Conservation (phyloP, 805 yeast genomes). For the Cyberlindnera euphorbiiphila region DNA sequence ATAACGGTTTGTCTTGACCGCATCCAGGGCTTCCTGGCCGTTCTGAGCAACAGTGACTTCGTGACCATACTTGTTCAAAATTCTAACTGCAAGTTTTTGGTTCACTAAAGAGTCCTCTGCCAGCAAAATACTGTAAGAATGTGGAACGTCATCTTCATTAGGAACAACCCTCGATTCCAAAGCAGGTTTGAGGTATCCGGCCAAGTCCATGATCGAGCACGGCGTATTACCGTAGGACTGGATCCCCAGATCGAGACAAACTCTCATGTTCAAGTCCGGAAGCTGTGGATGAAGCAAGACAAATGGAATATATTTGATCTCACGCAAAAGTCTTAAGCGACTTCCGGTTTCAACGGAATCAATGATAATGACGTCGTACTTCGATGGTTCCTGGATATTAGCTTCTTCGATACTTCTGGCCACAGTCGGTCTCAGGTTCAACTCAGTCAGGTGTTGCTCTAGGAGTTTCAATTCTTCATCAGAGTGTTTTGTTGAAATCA, state of each 20-base stretch:
- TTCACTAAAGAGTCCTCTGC: conserved; percentile 89
- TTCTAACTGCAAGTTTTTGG: conserved; percentile 82
- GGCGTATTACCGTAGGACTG: conserved; percentile 88
- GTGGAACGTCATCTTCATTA: conserved; percentile 72
- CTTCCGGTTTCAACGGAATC: conserved; percentile 77
- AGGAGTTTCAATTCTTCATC: conserved; percentile 46
- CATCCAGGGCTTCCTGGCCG: conserved; percentile 79
- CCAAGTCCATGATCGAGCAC: conserved; percentile 75
- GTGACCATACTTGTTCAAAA: conserved; percentile 83
- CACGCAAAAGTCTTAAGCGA: conserved; percentile 61
- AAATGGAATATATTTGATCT: conserved; percentile 80
- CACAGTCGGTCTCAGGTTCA: conserved; percentile 60
- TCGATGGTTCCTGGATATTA: conserved; percentile 49
- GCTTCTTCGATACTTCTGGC: conserved; percentile 44
- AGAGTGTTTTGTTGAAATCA: conserved; percentile 63
- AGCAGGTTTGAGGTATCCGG: conserved; percentile 81
- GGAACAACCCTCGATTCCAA: conserved; percentile 79
- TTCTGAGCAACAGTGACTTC: conserved; percentile 81
- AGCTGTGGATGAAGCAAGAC: conserved; percentile 73
- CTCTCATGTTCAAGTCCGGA: conserved; percentile 74
- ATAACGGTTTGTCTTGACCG: conserved; percentile 59
- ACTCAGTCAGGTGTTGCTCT: conserved; percentile 43
- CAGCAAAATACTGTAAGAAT: conserved; percentile 65
- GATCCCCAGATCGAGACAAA: conserved; percentile 81
- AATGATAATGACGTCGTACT: conserved; percentile 79